Evolutionary conservation across 768 basidiomycete genomes (phyloP), one percentile per base, ranked within the genome.

Genomic region (Mycena haematopus): DNA sequence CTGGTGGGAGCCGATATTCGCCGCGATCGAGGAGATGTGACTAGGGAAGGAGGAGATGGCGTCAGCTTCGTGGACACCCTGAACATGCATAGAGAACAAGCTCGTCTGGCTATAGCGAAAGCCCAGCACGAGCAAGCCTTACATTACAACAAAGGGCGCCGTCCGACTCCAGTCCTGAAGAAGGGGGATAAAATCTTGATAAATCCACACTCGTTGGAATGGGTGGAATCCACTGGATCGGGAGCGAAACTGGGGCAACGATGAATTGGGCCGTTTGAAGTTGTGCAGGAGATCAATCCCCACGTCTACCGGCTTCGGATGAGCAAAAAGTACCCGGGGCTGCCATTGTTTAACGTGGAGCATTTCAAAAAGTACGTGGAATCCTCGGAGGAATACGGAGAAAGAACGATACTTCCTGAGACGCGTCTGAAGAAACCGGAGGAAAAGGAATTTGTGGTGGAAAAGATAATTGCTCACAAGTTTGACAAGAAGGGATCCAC

Each of bases 401-500:
- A 38, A 2, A 17, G 52, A 1, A 19, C 52, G 0, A 10, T 2
- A 0, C 17, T 60, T 5, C 59, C 59, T 1, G 46, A 60, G 24
- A 60, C 44, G 0, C 22, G 52, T 8, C 0, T 40, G 13, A 36
- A 40, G 45, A 60, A 60, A 13, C 45, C 5, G 15, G 46, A 11
- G 31, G 27, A 40, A 14, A 52, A 8, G 1, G 36, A 60, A 49
- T 60, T n/a, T n/a, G 19, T 53, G 0, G 59, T 60, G 42, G 59
- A 62, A 17, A 56, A 62, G 15, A 62, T 62, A 0, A 45, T 62
- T 1, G 54, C 53, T 1, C 60, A 62, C 21, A 36, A 31, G 15
- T 61, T 62, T 15, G 60, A 42, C 25, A 55, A 42, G 29, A 50
- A 33, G 14, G 60, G 54, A 0, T 2, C 21, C 1, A n/a, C 9